A percentile compares a stretch with the other conserved stretches of the same genome.
These are phyloP conservation scores for sweet orange (Citrus sinensis) DNA, from an alignment of 345 rosid genomes.

Conservation along the genomic window DNA sequence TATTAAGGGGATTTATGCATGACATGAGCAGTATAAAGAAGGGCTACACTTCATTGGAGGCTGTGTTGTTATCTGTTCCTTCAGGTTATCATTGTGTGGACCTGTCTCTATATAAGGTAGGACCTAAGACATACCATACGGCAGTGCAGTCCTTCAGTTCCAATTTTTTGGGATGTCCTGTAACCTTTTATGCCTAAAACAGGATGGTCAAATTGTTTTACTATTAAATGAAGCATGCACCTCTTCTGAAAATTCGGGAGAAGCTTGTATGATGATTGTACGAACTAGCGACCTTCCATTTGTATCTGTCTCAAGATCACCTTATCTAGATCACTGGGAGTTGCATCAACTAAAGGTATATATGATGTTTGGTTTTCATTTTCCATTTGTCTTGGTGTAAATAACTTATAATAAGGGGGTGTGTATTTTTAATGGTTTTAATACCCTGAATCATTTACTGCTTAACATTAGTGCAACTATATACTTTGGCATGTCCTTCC, in stretches of 20 bases:
- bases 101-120: constrained; percentile 83
- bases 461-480: background rate
- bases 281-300: constrained; percentile 70
- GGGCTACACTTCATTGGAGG: constrained; percentile 55
- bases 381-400: background rate
- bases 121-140: background rate
- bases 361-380: constrained; percentile 4
- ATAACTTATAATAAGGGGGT: background rate
- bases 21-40: constrained; percentile 27
- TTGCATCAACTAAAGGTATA: constrained; percentile 62
- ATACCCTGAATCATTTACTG: background rate
- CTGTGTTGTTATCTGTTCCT: constrained; percentile 58
- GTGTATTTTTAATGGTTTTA: background rate
- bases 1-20: constrained; percentile 52
- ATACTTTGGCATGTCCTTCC: background rate
- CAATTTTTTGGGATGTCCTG: constrained; percentile 6
- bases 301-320: constrained; percentile 44
- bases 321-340: constrained; percentile 43
- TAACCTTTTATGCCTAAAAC: constrained; percentile 21
- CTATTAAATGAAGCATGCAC: constrained; percentile 46
- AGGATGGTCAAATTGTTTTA: constrained; percentile 73
- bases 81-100: constrained; percentile 65
- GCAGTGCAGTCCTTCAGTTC: background rate
- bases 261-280: constrained; percentile 76
- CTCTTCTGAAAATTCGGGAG: constrained; percentile 58